Conservation (phyloP, 2,329 filamentous ascomycete genomes). For the Chaetomium sp. region DNA sequence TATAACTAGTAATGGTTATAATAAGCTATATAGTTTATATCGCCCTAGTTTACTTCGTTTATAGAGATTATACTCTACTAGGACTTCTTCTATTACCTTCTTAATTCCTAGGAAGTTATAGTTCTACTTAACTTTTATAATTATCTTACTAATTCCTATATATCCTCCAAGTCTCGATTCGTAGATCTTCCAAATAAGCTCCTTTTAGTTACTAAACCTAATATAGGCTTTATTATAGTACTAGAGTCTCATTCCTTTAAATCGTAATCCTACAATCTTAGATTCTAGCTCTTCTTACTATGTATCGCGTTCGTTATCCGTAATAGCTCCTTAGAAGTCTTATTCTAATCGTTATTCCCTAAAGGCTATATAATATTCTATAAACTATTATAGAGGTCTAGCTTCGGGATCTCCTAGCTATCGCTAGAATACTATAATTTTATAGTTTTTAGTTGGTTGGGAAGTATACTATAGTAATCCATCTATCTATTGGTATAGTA, state of each 20-base stretch:
- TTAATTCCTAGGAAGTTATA: not conserved
- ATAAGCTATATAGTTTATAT: not conserved
- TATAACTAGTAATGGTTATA: not conserved
- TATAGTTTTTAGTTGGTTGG: no score
- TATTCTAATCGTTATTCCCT: no score
- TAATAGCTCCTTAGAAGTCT: no score
- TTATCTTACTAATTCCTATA: not conserved
- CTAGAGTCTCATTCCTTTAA: not conserved
- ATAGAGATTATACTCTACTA: not conserved
- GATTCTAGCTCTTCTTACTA: no score
- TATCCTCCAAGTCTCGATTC: not conserved
- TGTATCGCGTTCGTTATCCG: no score
- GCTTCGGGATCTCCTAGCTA: no score
- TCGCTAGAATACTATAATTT: no score
- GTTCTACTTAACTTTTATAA: not conserved
- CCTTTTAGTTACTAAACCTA: not conserved
- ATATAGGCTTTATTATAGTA: not conserved
- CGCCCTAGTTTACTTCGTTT: not conserved
- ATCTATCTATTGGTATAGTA: no score
- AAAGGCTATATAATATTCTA: no score
- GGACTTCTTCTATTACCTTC: not conserved
- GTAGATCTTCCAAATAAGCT: not conserved
- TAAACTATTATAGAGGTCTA: no score
- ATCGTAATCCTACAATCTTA: no score
- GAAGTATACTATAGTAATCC: no score